Conservation (phyloP, 2,329 filamentous ascomycete genomes). For the Neurospora sp. region DNA sequence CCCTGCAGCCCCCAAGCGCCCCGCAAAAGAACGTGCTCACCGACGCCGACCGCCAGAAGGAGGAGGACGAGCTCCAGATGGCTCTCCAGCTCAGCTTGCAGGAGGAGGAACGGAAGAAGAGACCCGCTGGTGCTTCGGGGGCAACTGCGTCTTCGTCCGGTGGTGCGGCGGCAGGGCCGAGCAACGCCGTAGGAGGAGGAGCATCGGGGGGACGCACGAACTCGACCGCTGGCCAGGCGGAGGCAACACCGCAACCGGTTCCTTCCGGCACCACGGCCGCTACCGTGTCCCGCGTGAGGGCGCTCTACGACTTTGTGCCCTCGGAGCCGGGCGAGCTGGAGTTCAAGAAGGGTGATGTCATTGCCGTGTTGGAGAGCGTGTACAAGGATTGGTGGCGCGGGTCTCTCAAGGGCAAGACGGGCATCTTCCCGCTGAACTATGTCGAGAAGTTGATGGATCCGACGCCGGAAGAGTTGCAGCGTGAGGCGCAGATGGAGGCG, state of each 20-base stretch:
- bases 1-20: slow-evolving; percentile 81
- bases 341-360: slow-evolving; percentile 94
- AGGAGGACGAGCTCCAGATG: slow-evolving; percentile 96
- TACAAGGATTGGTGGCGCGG: slow-evolving; percentile 99
- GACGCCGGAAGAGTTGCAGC: slow-evolving; percentile 84
- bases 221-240: slow-evolving; percentile 38
- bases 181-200: slow-evolving; percentile 28
- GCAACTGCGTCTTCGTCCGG: slow-evolving; percentile 26
- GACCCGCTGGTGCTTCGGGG: slow-evolving; percentile 28
- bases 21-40: slow-evolving; percentile 90
- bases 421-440: slow-evolving; percentile 97
- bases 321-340: slow-evolving; percentile 91
- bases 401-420: slow-evolving; percentile 84
- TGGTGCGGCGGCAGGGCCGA: slow-evolving; percentile 18
- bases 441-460: slow-evolving; percentile 96
- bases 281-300: slow-evolving; percentile 87
- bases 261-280: slow-evolving; percentile 85
- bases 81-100: slow-evolving; percentile 86
- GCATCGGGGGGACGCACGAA: slow-evolving; percentile 24
- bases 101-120: slow-evolving; percentile 62
- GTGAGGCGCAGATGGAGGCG: slow-evolving; percentile 89
- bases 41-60: slow-evolving; percentile 79
- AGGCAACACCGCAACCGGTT: slow-evolving; percentile 43
- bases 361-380: slow-evolving; percentile 92
- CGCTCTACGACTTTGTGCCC: slow-evolving; percentile 88